Percentiles rank a stretch among this genome's conserved stretches.
These are phyloP conservation scores for Candida fluviatilis DNA, from an alignment of 805 yeast species.

Conservation along the genomic window DNA sequence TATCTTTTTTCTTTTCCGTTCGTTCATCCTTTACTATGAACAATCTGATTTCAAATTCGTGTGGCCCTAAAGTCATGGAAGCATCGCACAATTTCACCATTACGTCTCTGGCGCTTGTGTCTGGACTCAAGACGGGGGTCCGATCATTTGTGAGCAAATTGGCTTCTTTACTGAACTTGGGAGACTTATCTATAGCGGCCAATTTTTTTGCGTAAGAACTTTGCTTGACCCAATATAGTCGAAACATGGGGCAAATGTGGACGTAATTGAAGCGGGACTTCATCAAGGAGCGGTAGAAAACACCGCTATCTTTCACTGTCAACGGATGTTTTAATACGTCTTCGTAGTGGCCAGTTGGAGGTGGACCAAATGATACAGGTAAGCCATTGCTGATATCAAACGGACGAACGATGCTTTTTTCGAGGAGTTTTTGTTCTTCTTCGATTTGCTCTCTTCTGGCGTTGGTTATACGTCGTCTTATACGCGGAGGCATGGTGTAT, in stretches of 20 bases:
- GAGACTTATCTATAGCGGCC: slow-evolving; percentile 34
- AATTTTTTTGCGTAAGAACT: slow-evolving; percentile 49
- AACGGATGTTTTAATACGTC: slow-evolving; percentile 59
- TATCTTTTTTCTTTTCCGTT: slow-evolving; percentile 43
- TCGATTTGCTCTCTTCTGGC: slow-evolving; percentile 40
- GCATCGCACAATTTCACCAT: slow-evolving; percentile 89
- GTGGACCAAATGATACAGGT: slow-evolving; percentile 62
- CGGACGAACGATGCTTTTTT: slow-evolving; percentile 47
- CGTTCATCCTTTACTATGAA: slow-evolving; percentile 84
- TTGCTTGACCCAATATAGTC: slow-evolving; percentile 75
- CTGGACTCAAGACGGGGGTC: slow-evolving; percentile 33
- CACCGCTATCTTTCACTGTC: slow-evolving; percentile 68
- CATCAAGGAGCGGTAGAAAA: slow-evolving; percentile 64
- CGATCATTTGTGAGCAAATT: slow-evolving; percentile 15
- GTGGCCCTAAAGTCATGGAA: slow-evolving; percentile 74
- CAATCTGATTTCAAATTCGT: slow-evolving; percentile 67
- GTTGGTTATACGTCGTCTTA: slow-evolving; percentile 41
- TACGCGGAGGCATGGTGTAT: slow-evolving; percentile 35
- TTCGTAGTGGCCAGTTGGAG: slow-evolving; percentile 53
- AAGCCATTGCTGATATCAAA: slow-evolving; percentile 61
- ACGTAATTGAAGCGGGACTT: slow-evolving; percentile 57
- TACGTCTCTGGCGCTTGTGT: slow-evolving; percentile 65
- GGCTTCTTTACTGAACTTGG: slow-evolving; percentile 17
- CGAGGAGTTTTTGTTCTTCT: slow-evolving; percentile 33
- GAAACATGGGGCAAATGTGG: slow-evolving; percentile 69